phyloP scores from a whole-genome alignment of 768 basidiomycete species.

The Podaxis pistillaris region DNA sequence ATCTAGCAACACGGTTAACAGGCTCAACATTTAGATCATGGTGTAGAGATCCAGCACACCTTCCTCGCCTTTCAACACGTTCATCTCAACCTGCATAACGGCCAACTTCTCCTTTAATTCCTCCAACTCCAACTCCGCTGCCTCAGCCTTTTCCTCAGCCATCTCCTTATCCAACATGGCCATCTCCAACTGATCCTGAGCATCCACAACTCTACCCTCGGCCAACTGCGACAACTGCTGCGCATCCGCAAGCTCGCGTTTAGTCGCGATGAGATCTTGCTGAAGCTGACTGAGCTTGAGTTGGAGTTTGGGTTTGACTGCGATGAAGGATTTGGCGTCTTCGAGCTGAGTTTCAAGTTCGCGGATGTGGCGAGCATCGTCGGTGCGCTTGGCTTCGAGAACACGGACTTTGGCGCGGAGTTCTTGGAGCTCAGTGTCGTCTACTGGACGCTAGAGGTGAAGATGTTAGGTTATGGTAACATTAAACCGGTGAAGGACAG shows the following conservation, averaged over 20 bases:
- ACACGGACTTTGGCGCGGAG: slow-evolving; percentile 80
- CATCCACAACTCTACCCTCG: slow-evolving; percentile 70
- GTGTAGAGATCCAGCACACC: slow-evolving; percentile 27
- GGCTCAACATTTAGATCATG: too few relatives aligned
- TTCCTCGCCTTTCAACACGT: slow-evolving; percentile 59
- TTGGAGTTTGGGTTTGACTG: slow-evolving; percentile 87
- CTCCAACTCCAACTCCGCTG: slow-evolving; percentile 74
- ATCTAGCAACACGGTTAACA: slow-evolving; percentile 7
- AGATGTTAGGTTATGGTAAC: background rate
- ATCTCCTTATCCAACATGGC: slow-evolving; percentile 94
- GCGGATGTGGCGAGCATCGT: slow-evolving; percentile 81
- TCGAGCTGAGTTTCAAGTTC: slow-evolving; percentile 81
- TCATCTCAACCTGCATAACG: slow-evolving; percentile 79
- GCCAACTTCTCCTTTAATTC: slow-evolving; percentile 77
- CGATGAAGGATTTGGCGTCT: slow-evolving; percentile 82
- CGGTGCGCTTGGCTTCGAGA: slow-evolving; percentile 81
- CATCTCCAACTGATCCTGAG: slow-evolving; percentile 93
- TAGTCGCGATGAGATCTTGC: slow-evolving; percentile 71
- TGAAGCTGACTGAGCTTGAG: slow-evolving; percentile 82
- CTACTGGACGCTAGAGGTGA: slow-evolving; percentile 26
- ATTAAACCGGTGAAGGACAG: slow-evolving; percentile 15
- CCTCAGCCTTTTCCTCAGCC: slow-evolving; percentile 89
- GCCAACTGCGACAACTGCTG: slow-evolving; percentile 71
- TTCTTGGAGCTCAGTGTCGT: slow-evolving; percentile 74
- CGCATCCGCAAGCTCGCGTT: slow-evolving; percentile 75